Evolutionary conservation across 129 eudicot species (phyloP).

Genomic region (Arctium lappa): DNA sequence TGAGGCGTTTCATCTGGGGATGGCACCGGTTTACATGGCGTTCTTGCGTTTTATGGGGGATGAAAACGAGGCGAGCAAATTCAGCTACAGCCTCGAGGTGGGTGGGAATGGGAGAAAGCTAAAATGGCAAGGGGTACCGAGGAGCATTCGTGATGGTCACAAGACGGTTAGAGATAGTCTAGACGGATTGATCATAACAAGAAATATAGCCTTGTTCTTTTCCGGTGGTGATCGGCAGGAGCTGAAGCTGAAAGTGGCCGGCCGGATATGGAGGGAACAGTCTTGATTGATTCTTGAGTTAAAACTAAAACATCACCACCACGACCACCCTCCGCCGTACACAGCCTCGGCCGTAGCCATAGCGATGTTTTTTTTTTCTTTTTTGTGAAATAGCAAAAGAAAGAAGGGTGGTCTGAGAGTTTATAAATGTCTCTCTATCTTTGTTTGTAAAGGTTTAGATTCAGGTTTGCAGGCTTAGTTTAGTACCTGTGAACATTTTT

Average conservation of each 20-base stretch:
- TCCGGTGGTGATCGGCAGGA: slow-evolving; percentile 66
- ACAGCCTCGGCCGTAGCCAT: slow-evolving; percentile 8
- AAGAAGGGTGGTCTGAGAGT: slow-evolving; percentile 25
- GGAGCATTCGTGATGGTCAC: slow-evolving; percentile 71
- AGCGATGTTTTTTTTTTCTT: neutral
- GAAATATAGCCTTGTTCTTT: slow-evolving; percentile 59
- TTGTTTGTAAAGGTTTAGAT: slow-evolving; percentile 25
- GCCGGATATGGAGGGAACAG: slow-evolving; percentile 64
- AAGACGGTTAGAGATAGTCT: slow-evolving; percentile 54
- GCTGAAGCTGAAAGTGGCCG: slow-evolving; percentile 67
- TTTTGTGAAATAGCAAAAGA: slow-evolving; percentile 32
- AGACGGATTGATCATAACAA: slow-evolving; percentile 56
- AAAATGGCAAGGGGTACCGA: slow-evolving; percentile 68
- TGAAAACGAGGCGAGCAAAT: slow-evolving; percentile 59
- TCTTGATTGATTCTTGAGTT: slow-evolving; percentile 14
- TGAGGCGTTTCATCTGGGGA: slow-evolving; percentile 60
- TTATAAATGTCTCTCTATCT: slow-evolving; percentile 10
- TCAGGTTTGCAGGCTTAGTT: slow-evolving; percentile 4
- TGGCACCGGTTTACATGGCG: slow-evolving; percentile 72
- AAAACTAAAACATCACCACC: neutral
- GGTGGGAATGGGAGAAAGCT: slow-evolving; percentile 50
- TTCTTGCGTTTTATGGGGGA: slow-evolving; percentile 71
- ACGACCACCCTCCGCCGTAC: neutral
- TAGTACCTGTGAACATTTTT: slow-evolving; percentile 13
- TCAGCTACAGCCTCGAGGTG: slow-evolving; percentile 60